phyloP scores from a whole-genome alignment of 2,329 filamentous ascomycete species.

The Metarhizium humberi region DNA sequence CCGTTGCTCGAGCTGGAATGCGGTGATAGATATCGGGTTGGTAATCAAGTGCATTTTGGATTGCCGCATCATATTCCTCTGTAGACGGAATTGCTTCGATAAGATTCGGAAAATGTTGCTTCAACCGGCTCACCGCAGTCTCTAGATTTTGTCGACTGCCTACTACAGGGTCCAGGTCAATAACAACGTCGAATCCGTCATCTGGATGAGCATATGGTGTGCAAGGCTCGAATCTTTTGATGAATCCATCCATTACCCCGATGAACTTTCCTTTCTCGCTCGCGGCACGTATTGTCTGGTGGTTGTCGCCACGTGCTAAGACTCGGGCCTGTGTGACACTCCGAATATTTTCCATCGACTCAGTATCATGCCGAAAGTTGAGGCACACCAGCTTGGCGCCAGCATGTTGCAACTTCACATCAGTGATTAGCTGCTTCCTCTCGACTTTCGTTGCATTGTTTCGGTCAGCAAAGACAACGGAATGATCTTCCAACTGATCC shows the following conservation, averaged over 20 bases:
- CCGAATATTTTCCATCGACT: constrained; percentile 64
- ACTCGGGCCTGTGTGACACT: constrained; percentile 70
- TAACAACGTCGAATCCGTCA: constrained; percentile 70
- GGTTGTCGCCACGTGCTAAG: constrained; percentile 81
- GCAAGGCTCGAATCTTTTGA: constrained; percentile 74
- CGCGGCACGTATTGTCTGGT: constrained; percentile 90
- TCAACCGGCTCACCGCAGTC: constrained; percentile 60
- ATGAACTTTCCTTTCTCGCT: constrained; percentile 66
- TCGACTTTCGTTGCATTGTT: constrained; percentile 91
- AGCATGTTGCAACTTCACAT: constrained; percentile 55
- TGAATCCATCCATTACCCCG: constrained; percentile 90
- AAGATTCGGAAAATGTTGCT: constrained; percentile 69
- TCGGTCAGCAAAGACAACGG: constrained; percentile 80
- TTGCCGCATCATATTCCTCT: constrained; percentile 70
- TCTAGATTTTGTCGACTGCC: constrained; percentile 84
- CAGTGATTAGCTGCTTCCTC: constrained; percentile 75
- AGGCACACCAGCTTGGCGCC: constrained; percentile 71
- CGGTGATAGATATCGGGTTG: constrained; percentile 66
- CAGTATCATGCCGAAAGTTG: constrained; percentile 78
- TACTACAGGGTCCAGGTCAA: constrained; percentile 69
- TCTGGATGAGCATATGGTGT: constrained; percentile 63
- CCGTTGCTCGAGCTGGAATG: constrained; percentile 43
- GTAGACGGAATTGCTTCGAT: constrained; percentile 61
- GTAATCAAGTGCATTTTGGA: constrained; percentile 67
- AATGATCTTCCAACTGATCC: constrained; percentile 50